Evolutionary conservation across 2,329 filamentous ascomycete genomes (phyloP).

Genomic region (Calonectria crousiana): DNA sequence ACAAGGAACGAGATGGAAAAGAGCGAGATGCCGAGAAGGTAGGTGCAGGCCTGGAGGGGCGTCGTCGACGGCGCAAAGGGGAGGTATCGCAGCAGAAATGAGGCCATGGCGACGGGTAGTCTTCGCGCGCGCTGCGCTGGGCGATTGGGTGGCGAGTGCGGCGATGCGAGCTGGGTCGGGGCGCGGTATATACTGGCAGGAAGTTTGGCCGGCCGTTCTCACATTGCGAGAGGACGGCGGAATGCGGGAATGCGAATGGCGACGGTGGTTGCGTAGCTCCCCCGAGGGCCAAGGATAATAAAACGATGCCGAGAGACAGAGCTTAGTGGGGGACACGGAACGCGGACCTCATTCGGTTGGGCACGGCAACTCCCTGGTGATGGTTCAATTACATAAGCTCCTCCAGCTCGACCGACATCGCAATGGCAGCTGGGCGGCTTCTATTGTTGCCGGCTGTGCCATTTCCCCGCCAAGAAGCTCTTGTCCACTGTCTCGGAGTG

Average conservation of each 20-base stretch:
- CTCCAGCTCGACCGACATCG: not conserved
- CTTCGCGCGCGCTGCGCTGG: not conserved
- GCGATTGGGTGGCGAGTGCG: not conserved
- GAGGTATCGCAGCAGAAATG: slow-evolving; percentile 57
- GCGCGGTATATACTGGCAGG: not conserved
- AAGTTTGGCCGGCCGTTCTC: slow-evolving; percentile 16
- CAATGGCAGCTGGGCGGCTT: not conserved
- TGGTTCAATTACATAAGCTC: slow-evolving; percentile 15
- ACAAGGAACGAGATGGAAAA: slow-evolving; percentile 92
- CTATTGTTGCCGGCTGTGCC: not conserved
- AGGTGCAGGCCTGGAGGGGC: slow-evolving; percentile 74
- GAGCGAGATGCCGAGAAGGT: slow-evolving; percentile 84
- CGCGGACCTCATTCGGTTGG: not conserved
- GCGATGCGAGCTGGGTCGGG: not conserved
- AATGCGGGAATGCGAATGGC: slow-evolving; percentile 4
- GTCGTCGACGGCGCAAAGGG: slow-evolving; percentile 73
- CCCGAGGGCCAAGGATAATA: slow-evolving; percentile 1
- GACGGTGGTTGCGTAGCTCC: slow-evolving; percentile 3
- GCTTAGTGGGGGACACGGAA: slow-evolving; percentile 9
- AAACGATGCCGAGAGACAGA: slow-evolving; percentile 6
- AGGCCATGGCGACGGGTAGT: slow-evolving; percentile 12
- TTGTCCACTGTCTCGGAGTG: not conserved
- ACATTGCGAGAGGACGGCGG: slow-evolving; percentile 24
- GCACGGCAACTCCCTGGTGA: not conserved
- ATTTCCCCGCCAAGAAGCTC: not conserved